Evolutionary conservation across 164 flowering plant species (phyloP), one percentile per base, ranked within the genome.

Genomic region (Dillenia suffruticosa): DNA sequence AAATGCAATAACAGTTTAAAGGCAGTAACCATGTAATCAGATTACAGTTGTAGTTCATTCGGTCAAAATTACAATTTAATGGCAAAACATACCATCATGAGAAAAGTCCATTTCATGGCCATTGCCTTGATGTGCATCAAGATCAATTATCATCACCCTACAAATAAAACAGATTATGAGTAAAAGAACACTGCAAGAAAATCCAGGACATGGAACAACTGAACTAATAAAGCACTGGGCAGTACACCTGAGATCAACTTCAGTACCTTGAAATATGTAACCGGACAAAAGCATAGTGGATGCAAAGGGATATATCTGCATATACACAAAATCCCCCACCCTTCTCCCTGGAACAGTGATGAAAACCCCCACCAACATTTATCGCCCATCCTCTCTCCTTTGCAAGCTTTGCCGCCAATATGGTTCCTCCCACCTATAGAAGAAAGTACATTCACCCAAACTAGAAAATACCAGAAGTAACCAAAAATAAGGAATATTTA

Each of bases 51-150:
- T 19, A 19, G 22, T 19, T 19, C 1, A 19, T 19, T 19, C 22
- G 22, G 22, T 19, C 22, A 19, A 19, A 19, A 19, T 19, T 19
- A 19, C 22, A 19, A 19, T 1, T 19, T 19, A 19, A 19, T 19
- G 22, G 59, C 54, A 54, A 51, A 22, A 26, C 84, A 46, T 83
- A 94, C 97, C 73, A 65, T 94, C 97, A 76, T 76, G 50, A 26
- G 89, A 64, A 68, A 91, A 91, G 70, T 94, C 99, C 54, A 26
- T 84, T 71, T 91, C 99, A 76, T 91, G 96, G 48, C 97, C 99
- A 80, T 94, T 91, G 59, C 97, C 99, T 76, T 91, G 99, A 75
- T 94, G 99, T 45, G 97, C 99, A 81, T 94, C 99, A 66, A 91
- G 93, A 84, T 94, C 99, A 70, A 94, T 82, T 32, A 94, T 89